These are phyloP conservation scores for Xylariales sp. DNA, from an alignment of 2,329 filamentous ascomycete genomes.

Conservation along the genomic window DNA sequence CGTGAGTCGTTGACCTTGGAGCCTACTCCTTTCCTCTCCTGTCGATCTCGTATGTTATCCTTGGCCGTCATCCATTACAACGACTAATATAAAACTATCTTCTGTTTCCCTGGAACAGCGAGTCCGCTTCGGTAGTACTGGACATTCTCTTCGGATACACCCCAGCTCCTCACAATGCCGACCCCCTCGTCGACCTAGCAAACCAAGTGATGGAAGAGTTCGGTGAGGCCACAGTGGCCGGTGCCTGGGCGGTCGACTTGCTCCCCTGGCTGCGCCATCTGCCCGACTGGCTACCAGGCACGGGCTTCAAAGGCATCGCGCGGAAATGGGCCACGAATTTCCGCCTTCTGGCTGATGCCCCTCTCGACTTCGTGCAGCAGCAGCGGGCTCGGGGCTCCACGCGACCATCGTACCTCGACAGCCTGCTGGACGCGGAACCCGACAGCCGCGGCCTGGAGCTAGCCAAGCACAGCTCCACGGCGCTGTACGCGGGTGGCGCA, in stretches of 20 bases:
- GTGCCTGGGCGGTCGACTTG: constrained; percentile 21
- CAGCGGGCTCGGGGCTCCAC: constrained; percentile 11
- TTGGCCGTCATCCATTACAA: too few species aligned
- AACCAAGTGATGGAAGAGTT: constrained; percentile 16
- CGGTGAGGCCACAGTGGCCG: constrained; percentile 8
- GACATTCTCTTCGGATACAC: constrained; percentile 24
- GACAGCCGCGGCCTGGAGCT: constrained; percentile 9
- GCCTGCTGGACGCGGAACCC: constrained; percentile 1
- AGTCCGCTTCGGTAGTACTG: constrained; percentile 17
- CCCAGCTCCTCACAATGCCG: constrained; percentile 13
- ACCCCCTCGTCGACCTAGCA: constrained; percentile 17
- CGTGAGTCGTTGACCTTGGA: constrained; percentile 22
- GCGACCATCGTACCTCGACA: constrained; percentile 1
- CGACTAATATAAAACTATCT: too few species aligned
- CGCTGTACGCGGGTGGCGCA: not conserved
- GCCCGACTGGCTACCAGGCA: constrained; percentile 22
- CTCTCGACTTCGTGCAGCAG: constrained; percentile 15
- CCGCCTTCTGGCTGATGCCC: constrained; percentile 10
- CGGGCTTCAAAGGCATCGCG: constrained; percentile 16
- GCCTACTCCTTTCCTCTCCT: constrained; percentile 20
- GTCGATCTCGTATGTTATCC: not conserved
- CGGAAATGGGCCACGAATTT: constrained; percentile 10
- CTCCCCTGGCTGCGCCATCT: constrained; percentile 18
- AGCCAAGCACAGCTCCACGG: constrained; percentile 14
- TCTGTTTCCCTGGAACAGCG: constrained; percentile 24